These are phyloP conservation scores for Bruguiera gymnorhiza DNA, from an alignment of 345 rosid species.

Conservation along the genomic window DNA sequence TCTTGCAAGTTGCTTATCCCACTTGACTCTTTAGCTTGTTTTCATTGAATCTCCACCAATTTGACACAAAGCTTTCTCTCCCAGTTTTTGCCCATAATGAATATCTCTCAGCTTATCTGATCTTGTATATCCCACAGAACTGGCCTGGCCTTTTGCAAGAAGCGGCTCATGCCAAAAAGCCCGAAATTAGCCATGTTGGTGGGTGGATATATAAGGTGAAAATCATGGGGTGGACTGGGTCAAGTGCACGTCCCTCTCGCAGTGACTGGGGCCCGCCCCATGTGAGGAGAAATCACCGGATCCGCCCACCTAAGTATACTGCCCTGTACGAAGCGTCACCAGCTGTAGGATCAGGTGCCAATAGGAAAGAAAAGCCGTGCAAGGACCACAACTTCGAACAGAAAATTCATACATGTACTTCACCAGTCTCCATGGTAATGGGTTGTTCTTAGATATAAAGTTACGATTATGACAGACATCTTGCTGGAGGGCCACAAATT, in stretches of 20 bases:
- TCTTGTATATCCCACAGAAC: background rate
- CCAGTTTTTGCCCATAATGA: constrained; percentile 2
- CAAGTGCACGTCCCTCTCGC: too few relatives aligned
- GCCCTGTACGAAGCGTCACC: background rate
- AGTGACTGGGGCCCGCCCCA: too few relatives aligned
- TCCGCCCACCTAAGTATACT: too few relatives aligned
- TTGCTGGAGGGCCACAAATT: too few relatives aligned
- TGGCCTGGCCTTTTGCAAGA: background rate
- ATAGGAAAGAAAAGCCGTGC: background rate
- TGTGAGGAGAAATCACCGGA: too few relatives aligned
- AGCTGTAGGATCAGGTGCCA: constrained; percentile 3
- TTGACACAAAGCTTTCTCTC: background rate
- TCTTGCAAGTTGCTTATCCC: background rate
- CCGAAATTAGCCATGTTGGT: constrained; percentile 7
- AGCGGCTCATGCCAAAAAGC: background rate
- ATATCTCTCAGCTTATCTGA: constrained; percentile 1
- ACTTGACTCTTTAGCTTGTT: background rate
- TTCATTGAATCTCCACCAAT: constrained; percentile 10
- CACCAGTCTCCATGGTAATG: background rate
- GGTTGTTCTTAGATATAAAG: too few relatives aligned
- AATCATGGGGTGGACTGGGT: too few relatives aligned
- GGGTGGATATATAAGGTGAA: constrained; percentile 1
- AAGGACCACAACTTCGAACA: background rate
- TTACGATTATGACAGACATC: too few relatives aligned
- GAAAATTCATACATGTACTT: background rate